Conservation (phyloP, 495 filamentous ascomycete genomes). For the Terfezia boudieri region DNA sequence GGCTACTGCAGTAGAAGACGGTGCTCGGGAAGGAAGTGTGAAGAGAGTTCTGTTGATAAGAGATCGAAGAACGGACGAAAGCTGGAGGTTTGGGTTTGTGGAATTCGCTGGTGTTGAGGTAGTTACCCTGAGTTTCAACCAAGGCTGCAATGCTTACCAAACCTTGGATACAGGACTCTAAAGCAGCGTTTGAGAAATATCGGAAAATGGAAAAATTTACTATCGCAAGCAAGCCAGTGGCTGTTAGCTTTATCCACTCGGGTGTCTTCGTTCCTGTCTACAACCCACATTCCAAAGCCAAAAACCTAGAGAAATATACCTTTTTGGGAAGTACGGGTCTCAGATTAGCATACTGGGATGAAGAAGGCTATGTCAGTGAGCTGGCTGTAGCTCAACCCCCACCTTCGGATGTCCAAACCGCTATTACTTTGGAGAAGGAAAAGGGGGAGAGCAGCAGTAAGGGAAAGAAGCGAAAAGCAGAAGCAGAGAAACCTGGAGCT, state of each 20-base stretch:
- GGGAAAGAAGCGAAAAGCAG: slow-evolving; percentile 48
- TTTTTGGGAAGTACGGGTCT: slow-evolving; percentile 47
- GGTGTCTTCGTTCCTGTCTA: slow-evolving; percentile 69
- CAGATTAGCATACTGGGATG: slow-evolving; percentile 67
- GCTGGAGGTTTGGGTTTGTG: slow-evolving; percentile 74
- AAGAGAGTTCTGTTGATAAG: slow-evolving; percentile 59
- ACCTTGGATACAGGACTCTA: slow-evolving; percentile 39
- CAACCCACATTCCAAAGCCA: slow-evolving; percentile 22
- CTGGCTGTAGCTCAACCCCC: slow-evolving; percentile 31
- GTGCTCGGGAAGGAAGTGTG: slow-evolving; percentile 54
- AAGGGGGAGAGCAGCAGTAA: slow-evolving; percentile 26
- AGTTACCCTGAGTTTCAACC: not conserved
- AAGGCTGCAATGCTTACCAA: not conserved
- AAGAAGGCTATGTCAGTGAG: slow-evolving; percentile 50
- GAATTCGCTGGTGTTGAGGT: slow-evolving; percentile 41
- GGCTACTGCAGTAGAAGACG: slow-evolving; percentile 22
- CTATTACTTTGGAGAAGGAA: slow-evolving; percentile 22
- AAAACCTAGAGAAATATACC: slow-evolving; percentile 36
- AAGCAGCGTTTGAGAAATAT: slow-evolving; percentile 51
- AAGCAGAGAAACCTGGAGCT: slow-evolving; percentile 24
- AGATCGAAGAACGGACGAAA: slow-evolving; percentile 50
- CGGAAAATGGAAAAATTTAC: slow-evolving; percentile 63
- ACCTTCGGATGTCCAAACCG: not conserved
- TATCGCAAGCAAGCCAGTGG: slow-evolving; percentile 54
- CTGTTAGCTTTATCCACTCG: slow-evolving; percentile 59